Evolutionary conservation across 2,329 filamentous ascomycete species (phyloP).

Genomic region (Diaporthe australafricana): DNA sequence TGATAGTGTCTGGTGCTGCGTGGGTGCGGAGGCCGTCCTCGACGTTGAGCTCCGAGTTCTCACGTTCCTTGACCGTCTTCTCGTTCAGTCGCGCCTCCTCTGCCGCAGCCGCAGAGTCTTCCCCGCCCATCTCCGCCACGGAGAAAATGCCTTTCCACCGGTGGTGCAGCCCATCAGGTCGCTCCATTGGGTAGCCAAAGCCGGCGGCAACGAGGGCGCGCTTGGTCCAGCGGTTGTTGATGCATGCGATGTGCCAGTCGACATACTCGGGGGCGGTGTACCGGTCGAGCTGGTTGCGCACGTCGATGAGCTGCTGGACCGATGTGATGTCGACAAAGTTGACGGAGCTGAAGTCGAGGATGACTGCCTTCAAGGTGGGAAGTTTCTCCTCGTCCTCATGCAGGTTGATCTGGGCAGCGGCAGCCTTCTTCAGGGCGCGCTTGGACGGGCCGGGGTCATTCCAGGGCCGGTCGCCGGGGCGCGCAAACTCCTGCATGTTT

Average conservation of each 20-base stretch:
- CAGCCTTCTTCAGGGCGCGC: constrained; percentile 45
- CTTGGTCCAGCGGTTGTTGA: constrained; percentile 96
- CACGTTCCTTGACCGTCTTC: constrained; percentile 47
- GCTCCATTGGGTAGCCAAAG: constrained; percentile 82
- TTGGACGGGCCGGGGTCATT: constrained; percentile 86
- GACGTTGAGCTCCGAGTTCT: constrained; percentile 16
- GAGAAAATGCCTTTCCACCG: constrained; percentile 97
- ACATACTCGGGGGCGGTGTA: constrained; percentile 85
- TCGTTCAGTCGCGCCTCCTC: constrained; percentile 75
- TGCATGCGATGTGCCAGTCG: constrained; percentile 95
- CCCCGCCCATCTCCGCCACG: constrained; percentile 84
- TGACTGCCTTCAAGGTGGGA: constrained; percentile 71
- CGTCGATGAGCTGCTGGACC: constrained; percentile 91
- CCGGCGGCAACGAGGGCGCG: constrained; percentile 87
- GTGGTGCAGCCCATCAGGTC: constrained; percentile 63
- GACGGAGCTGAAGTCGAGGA: constrained; percentile 92
- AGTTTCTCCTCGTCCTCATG: constrained; percentile 28
- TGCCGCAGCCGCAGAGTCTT: constrained; percentile 74
- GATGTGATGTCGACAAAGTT: constrained; percentile 96
- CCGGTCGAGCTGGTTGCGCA: constrained; percentile 91
- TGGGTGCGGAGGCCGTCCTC: constrained; percentile 33
- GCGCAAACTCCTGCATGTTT: constrained; percentile 72
- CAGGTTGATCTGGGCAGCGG: constrained; percentile 39
- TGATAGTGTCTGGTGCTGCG: constrained; percentile 28
- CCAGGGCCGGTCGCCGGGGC: constrained; percentile 87